These are phyloP conservation scores for Vigna nakashimae DNA, from an alignment of 306 rosid genomes.

Conservation along the genomic window DNA sequence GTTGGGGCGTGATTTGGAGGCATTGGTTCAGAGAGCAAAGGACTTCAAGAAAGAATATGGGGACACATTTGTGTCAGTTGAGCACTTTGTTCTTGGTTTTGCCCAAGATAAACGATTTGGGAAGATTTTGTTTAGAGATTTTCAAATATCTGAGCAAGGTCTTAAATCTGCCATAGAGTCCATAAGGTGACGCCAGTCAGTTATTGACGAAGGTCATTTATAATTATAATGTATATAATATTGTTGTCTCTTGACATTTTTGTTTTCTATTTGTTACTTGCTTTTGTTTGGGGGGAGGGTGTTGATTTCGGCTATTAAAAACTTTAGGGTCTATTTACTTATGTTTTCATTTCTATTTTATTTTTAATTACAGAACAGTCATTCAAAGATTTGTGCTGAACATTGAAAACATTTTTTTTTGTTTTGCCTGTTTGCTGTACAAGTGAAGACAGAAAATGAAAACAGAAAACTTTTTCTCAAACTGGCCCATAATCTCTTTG, in stretches of 20 bases:
- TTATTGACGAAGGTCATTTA: no score
- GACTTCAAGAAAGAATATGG: constrained; percentile 89
- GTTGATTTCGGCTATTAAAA: constrained; percentile 18
- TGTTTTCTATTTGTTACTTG: not conserved
- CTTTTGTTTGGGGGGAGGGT: not conserved
- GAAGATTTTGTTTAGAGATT: no score
- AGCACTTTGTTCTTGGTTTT: constrained; percentile 95
- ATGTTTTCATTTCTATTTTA: not conserved
- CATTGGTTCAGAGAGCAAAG: constrained; percentile 87
- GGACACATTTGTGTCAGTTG: constrained; percentile 96
- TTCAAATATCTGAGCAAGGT: no score
- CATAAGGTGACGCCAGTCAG: no score
- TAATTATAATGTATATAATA: no score
- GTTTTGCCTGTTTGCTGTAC: not conserved
- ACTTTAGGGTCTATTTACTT: not conserved
- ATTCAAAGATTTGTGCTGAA: not conserved
- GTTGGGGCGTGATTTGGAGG: constrained; percentile 99
- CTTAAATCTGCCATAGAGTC: no score
- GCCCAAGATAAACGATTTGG: constrained; percentile 73
- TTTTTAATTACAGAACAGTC: not conserved
- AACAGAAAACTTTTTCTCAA: not conserved
- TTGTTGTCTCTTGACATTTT: not conserved
- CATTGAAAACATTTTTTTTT: not conserved
- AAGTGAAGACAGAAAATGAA: not conserved
- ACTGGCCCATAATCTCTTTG: not conserved